Conservation (phyloP, 2,329 filamentous ascomycete species). For the Ambrosiella xylebori region DNA sequence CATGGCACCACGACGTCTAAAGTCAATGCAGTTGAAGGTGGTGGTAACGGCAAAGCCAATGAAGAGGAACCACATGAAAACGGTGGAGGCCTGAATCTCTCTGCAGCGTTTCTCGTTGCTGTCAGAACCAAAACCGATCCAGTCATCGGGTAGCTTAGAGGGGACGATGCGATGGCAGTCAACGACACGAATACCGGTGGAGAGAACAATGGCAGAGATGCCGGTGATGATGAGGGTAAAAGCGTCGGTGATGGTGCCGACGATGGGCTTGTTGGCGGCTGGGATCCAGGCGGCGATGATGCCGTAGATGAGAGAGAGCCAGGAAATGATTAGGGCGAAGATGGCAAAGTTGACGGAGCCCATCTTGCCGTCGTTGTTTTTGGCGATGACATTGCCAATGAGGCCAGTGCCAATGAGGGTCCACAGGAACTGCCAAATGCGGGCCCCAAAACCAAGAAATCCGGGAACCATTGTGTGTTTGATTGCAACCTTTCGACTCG, state of each 20-base stretch:
- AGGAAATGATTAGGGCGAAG: constrained; percentile 49
- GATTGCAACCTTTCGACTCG: too few relatives aligned
- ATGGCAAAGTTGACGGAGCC: constrained; percentile 47
- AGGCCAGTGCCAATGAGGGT: constrained; percentile 37
- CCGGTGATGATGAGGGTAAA: constrained; percentile 51
- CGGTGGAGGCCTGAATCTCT: constrained; percentile 55
- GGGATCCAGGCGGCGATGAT: constrained; percentile 38
- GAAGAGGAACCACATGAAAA: constrained; percentile 69
- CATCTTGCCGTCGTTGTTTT: constrained; percentile 28
- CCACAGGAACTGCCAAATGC: constrained; percentile 33
- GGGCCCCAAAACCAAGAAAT: constrained; percentile 26
- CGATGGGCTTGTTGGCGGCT: constrained; percentile 31
- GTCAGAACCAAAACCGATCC: constrained; percentile 44
- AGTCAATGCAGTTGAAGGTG: constrained; percentile 36
- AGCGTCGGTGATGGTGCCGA: constrained; percentile 38
- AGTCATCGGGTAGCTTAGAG: constrained; percentile 24
- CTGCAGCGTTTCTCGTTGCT: constrained; percentile 49
- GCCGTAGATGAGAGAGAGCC: constrained; percentile 48
- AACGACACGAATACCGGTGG: constrained; percentile 49
- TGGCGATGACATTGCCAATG: constrained; percentile 40
- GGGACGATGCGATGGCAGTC: constrained; percentile 42
- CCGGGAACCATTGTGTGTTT: constrained; percentile 16
- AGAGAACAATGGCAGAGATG: constrained; percentile 51
- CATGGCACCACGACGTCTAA: constrained; percentile 29
- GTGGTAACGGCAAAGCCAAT: constrained; percentile 39